A percentile compares a stretch with the other conserved stretches of the same genome.
phyloP scores from a whole-genome alignment of 495 filamentous ascomycete genomes.

The Daldinia grandis region DNA sequence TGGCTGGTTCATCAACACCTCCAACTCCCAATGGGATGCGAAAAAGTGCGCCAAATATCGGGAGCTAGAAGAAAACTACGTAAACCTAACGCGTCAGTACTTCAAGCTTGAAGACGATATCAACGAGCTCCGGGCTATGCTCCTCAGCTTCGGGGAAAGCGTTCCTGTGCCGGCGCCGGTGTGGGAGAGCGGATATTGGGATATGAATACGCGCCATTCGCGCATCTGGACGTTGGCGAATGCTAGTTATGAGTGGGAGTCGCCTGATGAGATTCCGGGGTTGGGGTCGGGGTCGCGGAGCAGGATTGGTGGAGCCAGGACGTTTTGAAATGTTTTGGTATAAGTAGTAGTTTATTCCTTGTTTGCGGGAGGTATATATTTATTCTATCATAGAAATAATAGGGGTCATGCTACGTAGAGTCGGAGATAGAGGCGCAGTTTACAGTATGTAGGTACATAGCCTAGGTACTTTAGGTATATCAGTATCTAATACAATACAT shows the following conservation, averaged over 20 bases:
- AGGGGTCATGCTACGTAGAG: too few relatives aligned
- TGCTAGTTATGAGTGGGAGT: slow-evolving; percentile 2
- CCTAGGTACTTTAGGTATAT: too few relatives aligned
- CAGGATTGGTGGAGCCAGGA: neutral
- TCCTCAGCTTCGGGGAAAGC: slow-evolving; percentile 3
- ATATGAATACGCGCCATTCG: neutral
- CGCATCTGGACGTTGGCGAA: neutral
- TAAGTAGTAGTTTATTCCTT: too few relatives aligned
- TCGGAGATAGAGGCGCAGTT: too few relatives aligned
- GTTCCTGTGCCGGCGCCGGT: neutral
- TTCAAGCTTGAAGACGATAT: slow-evolving; percentile 16
- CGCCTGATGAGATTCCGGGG: neutral
- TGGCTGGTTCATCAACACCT: neutral
- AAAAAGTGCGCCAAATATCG: slow-evolving; percentile 8
- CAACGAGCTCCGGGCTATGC: slow-evolving; percentile 3
- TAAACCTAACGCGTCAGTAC: neutral
- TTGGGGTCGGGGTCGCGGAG: too few relatives aligned
- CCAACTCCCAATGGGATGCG: slow-evolving; percentile 12
- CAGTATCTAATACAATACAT: too few relatives aligned
- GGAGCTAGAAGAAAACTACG: slow-evolving; percentile 12
- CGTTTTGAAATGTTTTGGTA: neutral
- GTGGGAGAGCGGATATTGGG: neutral
- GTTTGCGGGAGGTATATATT: too few relatives aligned
- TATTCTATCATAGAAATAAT: too few relatives aligned
- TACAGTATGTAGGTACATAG: too few relatives aligned